These are phyloP conservation scores for Brassica cretica DNA, from an alignment of 345 rosid genomes.

Conservation along the genomic window DNA sequence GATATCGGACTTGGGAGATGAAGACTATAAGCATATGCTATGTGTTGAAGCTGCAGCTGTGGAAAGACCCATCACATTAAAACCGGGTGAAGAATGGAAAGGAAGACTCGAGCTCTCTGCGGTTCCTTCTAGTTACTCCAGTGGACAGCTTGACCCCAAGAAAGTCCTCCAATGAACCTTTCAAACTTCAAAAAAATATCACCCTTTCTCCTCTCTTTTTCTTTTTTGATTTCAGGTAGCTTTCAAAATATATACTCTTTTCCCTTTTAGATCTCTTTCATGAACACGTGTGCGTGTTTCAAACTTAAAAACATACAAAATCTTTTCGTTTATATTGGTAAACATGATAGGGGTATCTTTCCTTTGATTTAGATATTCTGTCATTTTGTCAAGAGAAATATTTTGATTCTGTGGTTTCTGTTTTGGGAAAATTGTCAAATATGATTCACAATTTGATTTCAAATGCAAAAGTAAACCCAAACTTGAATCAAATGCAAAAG, in stretches of 20 bases:
- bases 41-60: constrained; percentile 89
- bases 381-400: neutral
- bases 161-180: constrained; percentile 61
- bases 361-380: neutral
- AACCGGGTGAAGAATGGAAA: constrained; percentile 94
- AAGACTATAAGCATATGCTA: constrained; percentile 89
- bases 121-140: constrained; percentile 91
- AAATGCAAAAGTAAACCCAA: too few relatives aligned
- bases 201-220: constrained; percentile 8
- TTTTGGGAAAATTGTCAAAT: too few relatives aligned
- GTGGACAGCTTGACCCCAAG: constrained; percentile 96
- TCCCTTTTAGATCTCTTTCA: neutral
- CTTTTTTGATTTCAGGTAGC: constrained; percentile 25
- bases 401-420: neutral
- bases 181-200: neutral
- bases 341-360: neutral
- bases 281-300: neutral
- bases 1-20: constrained; percentile 87
- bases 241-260: neutral
- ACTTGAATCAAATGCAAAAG: too few relatives aligned
- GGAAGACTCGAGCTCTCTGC: constrained; percentile 88
- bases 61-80: constrained; percentile 79
- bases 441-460: too few relatives aligned
- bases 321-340: constrained; percentile 5
- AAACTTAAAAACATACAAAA: neutral